Evolutionary conservation across 768 basidiomycete genomes (phyloP).

Genomic region (Neoboletus subvelutipes): DNA sequence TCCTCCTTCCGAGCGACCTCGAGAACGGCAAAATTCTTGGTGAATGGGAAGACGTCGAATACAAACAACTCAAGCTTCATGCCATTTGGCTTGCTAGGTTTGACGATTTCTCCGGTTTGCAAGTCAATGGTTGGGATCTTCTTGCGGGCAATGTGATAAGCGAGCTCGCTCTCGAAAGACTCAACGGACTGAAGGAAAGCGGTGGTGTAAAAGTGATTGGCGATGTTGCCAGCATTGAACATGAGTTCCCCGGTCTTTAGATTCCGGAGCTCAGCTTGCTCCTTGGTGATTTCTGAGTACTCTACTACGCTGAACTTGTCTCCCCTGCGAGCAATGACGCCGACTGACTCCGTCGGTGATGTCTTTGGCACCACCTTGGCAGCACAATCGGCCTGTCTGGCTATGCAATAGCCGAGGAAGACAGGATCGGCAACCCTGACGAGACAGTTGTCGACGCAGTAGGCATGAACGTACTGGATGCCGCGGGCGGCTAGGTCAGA

Average conservation of each 20-base stretch:
- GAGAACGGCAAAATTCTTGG: slow-evolving; percentile 77
- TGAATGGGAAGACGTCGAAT: slow-evolving; percentile 97
- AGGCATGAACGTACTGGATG: slow-evolving; percentile 88
- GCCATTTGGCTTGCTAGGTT: slow-evolving; percentile 90
- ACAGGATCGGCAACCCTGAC: slow-evolving; percentile 96
- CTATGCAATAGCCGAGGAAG: slow-evolving; percentile 93
- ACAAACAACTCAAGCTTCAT: slow-evolving; percentile 99
- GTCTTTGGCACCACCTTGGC: slow-evolving; percentile 96
- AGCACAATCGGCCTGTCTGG: slow-evolving; percentile 85
- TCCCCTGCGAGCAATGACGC: slow-evolving; percentile 87
- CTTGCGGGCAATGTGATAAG: slow-evolving; percentile 97
- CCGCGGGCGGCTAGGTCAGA: slow-evolving; percentile 75
- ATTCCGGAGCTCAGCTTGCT: slow-evolving; percentile 79
- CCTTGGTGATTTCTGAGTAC: slow-evolving; percentile 92
- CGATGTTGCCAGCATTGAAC: slow-evolving; percentile 97
- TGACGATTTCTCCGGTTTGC: slow-evolving; percentile 62
- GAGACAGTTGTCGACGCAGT: slow-evolving; percentile 98
- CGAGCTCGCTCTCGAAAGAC: slow-evolving; percentile 81
- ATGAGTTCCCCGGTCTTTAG: slow-evolving; percentile 69
- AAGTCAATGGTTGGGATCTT: slow-evolving; percentile 88
- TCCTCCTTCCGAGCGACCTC: slow-evolving; percentile 88
- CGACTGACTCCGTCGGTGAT: slow-evolving; percentile 85
- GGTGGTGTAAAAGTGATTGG: slow-evolving; percentile 96
- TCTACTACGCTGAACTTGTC: slow-evolving; percentile 90
- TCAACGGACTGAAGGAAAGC: slow-evolving; percentile 76